A percentile compares a stretch with the other conserved stretches of the same genome.
Evolutionary conservation across 306 rosid species (phyloP).

Genomic region (Malus fusca): DNA sequence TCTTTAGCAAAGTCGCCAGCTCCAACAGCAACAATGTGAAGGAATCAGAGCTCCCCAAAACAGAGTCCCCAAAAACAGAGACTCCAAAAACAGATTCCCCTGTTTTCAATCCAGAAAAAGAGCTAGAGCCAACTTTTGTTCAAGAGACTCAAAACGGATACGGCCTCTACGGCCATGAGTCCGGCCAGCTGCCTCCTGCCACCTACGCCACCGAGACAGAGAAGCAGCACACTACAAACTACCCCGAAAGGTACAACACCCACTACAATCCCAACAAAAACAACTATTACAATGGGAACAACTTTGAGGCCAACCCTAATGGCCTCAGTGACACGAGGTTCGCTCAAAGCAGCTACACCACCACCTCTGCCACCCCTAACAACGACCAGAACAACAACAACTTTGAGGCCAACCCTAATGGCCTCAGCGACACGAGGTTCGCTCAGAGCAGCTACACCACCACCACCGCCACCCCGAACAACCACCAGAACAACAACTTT

Average conservation of each 20-base stretch:
- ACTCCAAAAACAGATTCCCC: constrained; percentile 14
- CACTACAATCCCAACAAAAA: constrained; percentile 15
- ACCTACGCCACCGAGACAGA: constrained; percentile 26
- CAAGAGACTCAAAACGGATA: constrained; percentile 57
- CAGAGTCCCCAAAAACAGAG: no score
- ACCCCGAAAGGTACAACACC: constrained; percentile 23
- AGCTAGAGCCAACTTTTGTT: constrained; percentile 51
- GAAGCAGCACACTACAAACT: constrained; percentile 11
- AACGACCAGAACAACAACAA: constrained; percentile 16
- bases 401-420: neutral
- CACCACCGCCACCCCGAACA: constrained; percentile 22
- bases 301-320: neutral
- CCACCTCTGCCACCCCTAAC: constrained; percentile 24
- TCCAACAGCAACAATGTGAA: constrained; percentile 21
- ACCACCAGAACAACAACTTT: constrained; percentile 11
- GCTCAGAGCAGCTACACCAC: constrained; percentile 34
- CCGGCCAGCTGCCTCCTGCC: constrained; percentile 39
- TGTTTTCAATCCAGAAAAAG: constrained; percentile 12
- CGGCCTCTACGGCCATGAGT: constrained; percentile 83
- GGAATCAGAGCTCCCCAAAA: constrained; percentile 20
- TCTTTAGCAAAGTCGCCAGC: constrained; percentile 76
- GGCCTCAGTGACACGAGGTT: constrained; percentile 19
- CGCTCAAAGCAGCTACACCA: constrained; percentile 29
- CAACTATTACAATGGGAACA: constrained; percentile 18
- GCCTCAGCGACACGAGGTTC: constrained; percentile 18